Percentiles rank a stretch among this genome's conserved stretches.
Conservation (phyloP, 73 alveolate genomes). For the Tetrahymena malaccensis region DNA sequence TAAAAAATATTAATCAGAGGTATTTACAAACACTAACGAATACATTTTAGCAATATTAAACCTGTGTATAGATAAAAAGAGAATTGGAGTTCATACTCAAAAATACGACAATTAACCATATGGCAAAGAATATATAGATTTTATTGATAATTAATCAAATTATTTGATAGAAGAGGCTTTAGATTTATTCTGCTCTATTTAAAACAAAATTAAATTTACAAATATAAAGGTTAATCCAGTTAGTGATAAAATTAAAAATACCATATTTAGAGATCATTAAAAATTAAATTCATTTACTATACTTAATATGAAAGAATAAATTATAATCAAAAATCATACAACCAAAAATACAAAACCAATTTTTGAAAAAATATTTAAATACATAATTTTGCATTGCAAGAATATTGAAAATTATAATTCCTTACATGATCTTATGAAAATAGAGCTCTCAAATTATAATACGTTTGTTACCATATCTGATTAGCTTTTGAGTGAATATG, state of each 20-base stretch:
- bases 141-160: neutral
- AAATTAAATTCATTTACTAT: neutral
- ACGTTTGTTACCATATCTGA: neutral
- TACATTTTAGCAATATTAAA: neutral
- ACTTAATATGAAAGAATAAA: neutral
- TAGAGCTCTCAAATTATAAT: neutral
- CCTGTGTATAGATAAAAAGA: neutral
- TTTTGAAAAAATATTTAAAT: neutral
- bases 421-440: neutral
- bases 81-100: neutral
- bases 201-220: neutral
- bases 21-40: neutral
- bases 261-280: neutral
- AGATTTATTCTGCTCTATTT: neutral
- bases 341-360: neutral
- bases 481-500: neutral
- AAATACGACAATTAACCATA: neutral
- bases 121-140: neutral
- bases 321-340: neutral
- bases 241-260: neutral
- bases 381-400: neutral
- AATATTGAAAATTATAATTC: neutral
- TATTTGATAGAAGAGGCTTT: neutral
- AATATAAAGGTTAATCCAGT: neutral
- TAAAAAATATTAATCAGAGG: neutral